Evolutionary conservation across 2,329 filamentous ascomycete genomes (phyloP), one percentile per base, ranked within the genome.

Genomic region (Alternaria triticimaculans): DNA sequence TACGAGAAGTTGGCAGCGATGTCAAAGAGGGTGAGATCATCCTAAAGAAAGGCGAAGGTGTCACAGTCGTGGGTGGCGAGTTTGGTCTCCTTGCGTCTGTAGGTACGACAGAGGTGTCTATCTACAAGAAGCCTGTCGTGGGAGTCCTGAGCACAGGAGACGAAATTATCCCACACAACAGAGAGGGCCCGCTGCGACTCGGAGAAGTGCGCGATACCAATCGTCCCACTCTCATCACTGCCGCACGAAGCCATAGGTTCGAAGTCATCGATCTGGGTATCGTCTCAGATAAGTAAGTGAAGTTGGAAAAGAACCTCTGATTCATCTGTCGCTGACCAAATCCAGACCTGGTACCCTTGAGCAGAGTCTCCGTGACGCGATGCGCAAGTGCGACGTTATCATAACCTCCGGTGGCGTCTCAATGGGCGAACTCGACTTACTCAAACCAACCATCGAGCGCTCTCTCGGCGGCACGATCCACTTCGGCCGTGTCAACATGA

Each of bases 141-240:
- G 96, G 94, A 6, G 89, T 99, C 2, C 82, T 99, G 18, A 97
- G 94, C 55, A 99, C 96, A 0, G 96, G 96, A 21, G 95, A 99
- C 76, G 96, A 99, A 80, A 92, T 99, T 54, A 90, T 97, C 6
- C 87, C 90, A 65, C 90, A 96, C 72, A 84, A 90, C 62, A 83
- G 87, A 25, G 84, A 87, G 0, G 88, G 87, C 0, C 82, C 84
- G 0, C 83, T 98, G 9, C 85, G 85, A 4, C 83, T 92, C 0
- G 96, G 96, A 41, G 93, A 98, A 79, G 96, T 99, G 20, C 87
- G 96, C 60, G 96, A 99, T 78, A 97, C 93, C 5, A 99, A 99
- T 76, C 88, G 96, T 12, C 93, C 94, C 2, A 94, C 94, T 0
- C 86, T 99, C 37, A 87, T 97, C 72, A 91, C 92, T 1, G 93